Base-by-base conservation (phyloP, 306 rosid species). In the Castanea crenata region DNA sequence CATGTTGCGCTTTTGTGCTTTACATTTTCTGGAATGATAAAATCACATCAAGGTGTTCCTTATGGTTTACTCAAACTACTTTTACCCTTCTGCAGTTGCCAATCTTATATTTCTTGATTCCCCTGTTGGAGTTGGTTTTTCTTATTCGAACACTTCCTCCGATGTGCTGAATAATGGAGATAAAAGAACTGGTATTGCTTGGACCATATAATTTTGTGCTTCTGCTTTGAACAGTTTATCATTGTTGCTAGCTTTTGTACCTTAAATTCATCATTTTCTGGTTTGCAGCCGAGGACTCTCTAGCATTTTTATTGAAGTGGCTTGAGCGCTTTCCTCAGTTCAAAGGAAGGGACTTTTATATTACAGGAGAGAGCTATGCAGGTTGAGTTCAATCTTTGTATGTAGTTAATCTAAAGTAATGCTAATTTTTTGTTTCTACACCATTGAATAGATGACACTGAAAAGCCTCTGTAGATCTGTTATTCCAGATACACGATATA, bases 121-220 rank as follows among this genome's bases (percentile, higher is more conserved):
- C 77, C 98, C 97, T 78, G 93, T 83, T 84, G 98, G 98, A 81
- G 98, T 94, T 81, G 98, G 98, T 55, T 94, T 88, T 86, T 94
- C 98, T 25, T 94, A 94, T 87, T 92, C 97, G n/a, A 92, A 91
- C 74, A 85, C 87, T 56, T 77, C 92, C 56, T 87, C 94, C 29
- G 97, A 94, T 75, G 11, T 92, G 71, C 73, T 73, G 55, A 82
- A 82, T 74, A 91, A 88, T 78, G 98, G 98, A 5, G 98, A 94
- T 77, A 85, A 85, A 71, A 91, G 93, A 68, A 81, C 97, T 58
- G 97, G 98, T 94, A 85, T 5, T 51, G 29, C 56, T 76, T 49
- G 46, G 58, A 25, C 23, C 55, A 20, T 69, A 62, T 76, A 51
- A 46, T 38, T 73, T 54, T 34, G n/a, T 83, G 27, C 15, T 69